These are phyloP conservation scores for Cicer yamashitae DNA, from an alignment of 306 rosid genomes.

Conservation along the genomic window DNA sequence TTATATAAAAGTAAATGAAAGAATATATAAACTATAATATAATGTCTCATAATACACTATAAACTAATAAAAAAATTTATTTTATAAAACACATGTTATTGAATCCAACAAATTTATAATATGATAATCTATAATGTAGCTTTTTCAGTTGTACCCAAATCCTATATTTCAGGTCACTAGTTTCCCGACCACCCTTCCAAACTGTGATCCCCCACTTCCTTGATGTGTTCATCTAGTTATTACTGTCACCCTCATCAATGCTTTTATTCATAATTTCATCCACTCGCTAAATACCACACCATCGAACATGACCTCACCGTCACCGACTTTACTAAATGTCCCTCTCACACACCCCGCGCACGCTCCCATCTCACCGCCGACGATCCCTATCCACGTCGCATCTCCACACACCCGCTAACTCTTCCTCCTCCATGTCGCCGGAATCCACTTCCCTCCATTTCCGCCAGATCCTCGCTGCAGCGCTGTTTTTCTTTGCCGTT, in stretches of 20 bases:
- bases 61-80: too few relatives aligned
- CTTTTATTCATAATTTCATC: not conserved
- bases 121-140: too few relatives aligned
- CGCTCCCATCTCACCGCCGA: constrained; percentile 43
- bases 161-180: too few relatives aligned
- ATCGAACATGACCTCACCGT: constrained; percentile 42
- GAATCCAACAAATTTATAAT: too few relatives aligned
- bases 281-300: not conserved
- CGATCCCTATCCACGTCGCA: constrained; percentile 11
- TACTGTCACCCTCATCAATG: not conserved
- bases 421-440: constrained; percentile 37
- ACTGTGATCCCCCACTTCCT: too few relatives aligned
- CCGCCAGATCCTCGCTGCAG: constrained; percentile 40
- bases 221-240: too few relatives aligned
- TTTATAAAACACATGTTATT: too few relatives aligned
- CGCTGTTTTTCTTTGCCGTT: constrained; percentile 52
- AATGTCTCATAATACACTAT: too few relatives aligned
- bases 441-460: constrained; percentile 38
- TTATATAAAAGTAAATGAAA: too few relatives aligned
- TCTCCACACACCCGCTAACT: constrained; percentile 26
- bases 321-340: constrained; percentile 34
- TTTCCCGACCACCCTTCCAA: too few relatives aligned
- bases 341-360: constrained; percentile 10
- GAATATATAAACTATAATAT: too few relatives aligned
- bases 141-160: too few relatives aligned